A percentile compares a stretch with the other conserved stretches of the same genome.
Evolutionary conservation across 2,329 filamentous ascomycete genomes (phyloP).

Genomic region (Clarireedia hainanense): DNA sequence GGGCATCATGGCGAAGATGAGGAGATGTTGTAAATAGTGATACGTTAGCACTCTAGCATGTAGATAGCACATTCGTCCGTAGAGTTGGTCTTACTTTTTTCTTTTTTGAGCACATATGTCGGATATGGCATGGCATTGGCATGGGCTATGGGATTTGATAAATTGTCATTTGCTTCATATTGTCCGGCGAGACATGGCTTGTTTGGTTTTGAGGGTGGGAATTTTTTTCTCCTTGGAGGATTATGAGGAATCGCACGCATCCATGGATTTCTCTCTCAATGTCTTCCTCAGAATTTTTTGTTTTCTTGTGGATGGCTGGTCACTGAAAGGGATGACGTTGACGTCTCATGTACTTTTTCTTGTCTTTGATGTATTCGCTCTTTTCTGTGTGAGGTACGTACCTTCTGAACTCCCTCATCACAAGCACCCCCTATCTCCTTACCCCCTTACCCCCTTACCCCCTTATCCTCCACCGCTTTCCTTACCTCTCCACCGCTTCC

Average conservation of each 20-base stretch:
- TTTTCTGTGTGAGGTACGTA: constrained; percentile 24
- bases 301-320: constrained; percentile 14
- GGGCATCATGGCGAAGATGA: constrained; percentile 24
- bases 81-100: constrained; percentile 9
- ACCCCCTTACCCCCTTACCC: too few species aligned
- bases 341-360: constrained; percentile 10
- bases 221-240: background rate
- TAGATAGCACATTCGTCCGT: constrained; percentile 16
- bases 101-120: background rate
- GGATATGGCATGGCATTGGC: background rate
- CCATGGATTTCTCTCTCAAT: constrained; percentile 18
- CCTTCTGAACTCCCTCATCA: constrained; percentile 7
- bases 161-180: constrained; percentile 1
- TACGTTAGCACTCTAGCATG: constrained; percentile 13
- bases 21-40: constrained; percentile 29
- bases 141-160: background rate
- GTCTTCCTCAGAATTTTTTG: constrained; percentile 9
- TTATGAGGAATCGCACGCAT: background rate
- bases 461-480: background rate
- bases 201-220: background rate
- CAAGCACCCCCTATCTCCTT: background rate
- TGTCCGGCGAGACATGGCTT: constrained; percentile 1
- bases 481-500: background rate
- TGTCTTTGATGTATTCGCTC: constrained; percentile 2
- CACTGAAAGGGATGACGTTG: background rate